Conservation (phyloP, 768 basidiomycete genomes). For the Termitomyces bulborhizus region DNA sequence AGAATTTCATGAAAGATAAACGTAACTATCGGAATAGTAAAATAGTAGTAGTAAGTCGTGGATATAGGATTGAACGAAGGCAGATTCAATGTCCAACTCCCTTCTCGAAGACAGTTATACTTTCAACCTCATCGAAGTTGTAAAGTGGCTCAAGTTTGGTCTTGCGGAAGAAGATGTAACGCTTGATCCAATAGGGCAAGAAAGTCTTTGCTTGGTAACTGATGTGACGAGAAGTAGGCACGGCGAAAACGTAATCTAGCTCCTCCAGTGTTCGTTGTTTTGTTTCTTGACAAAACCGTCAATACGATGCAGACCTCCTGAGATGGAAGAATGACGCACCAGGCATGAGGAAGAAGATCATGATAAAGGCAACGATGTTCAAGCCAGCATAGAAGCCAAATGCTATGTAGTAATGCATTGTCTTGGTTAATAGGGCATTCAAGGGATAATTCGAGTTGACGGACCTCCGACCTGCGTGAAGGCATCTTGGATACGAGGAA, state of each 20-base stretch:
- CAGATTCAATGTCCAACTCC: conserved; percentile 25
- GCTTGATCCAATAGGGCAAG: conserved; percentile 47
- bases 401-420: conserved; percentile 19
- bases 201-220: conserved; percentile 36
- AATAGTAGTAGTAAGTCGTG: not conserved
- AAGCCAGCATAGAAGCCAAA: conserved; percentile 55
- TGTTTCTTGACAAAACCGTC: conserved; percentile 29
- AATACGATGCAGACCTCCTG: not conserved
- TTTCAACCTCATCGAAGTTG: conserved; percentile 45
- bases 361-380: conserved; percentile 41
- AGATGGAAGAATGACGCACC: conserved; percentile 26
- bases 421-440: not conserved
- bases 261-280: conserved; percentile 48
- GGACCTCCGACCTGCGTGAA: conserved; percentile 33
- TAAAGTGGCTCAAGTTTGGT: conserved; percentile 38
- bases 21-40: too few relatives aligned
- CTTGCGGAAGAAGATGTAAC: conserved; percentile 36
- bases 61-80: not conserved
- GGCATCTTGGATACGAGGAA: conserved; percentile 49
- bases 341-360: conserved; percentile 53
- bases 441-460: conserved; percentile 1
- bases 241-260: conserved; percentile 46
- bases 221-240: conserved; percentile 38
- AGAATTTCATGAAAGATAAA: too few relatives aligned
- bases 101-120: conserved; percentile 37